These are phyloP conservation scores for Drosera spatulata DNA, from an alignment of 179 eudicot genomes.

Conservation along the genomic window DNA sequence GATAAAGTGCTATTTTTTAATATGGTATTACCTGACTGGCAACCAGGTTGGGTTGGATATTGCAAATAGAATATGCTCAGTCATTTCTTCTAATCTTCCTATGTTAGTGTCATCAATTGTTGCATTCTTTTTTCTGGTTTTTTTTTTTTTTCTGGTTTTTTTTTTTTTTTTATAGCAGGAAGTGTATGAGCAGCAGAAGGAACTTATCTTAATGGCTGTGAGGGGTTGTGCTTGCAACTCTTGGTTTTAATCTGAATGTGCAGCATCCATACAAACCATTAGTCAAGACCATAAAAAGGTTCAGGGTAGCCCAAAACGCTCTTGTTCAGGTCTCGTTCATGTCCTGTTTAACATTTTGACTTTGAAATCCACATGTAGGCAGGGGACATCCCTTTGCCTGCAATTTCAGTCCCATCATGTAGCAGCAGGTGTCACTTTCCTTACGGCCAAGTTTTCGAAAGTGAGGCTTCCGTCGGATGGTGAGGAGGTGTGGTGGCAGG, in stretches of 20 bases:
- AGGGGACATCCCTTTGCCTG: constrained; percentile 93
- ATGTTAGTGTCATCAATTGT: background rate
- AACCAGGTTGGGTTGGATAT: no score
- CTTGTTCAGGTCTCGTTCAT: constrained; percentile 59
- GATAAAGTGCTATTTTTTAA: no score
- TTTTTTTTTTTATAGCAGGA: no score
- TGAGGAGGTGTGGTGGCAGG: constrained; percentile 99
- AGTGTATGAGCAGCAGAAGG: constrained; percentile 91
- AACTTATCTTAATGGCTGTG: constrained; percentile 72
- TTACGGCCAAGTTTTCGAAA: constrained; percentile 94
- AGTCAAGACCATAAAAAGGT: constrained; percentile 90
- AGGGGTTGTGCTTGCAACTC: constrained; percentile 92
- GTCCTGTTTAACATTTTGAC: constrained; percentile 49
- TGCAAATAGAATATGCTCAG: no score
- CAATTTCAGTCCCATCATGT: no score
- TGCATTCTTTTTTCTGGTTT: background rate
- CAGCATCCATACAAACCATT: constrained; percentile 96
- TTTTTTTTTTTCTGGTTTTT: no score
- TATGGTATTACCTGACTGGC: no score
- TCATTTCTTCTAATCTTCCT: background rate
- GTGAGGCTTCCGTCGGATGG: constrained; percentile 95
- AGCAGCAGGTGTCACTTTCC: constrained; percentile 29
- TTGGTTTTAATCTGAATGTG: constrained; percentile 84
- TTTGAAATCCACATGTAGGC: constrained; percentile 89
- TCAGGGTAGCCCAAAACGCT: constrained; percentile 89